Conservation (phyloP, 2,329 filamentous ascomycete species). For the Alternaria rosae region DNA sequence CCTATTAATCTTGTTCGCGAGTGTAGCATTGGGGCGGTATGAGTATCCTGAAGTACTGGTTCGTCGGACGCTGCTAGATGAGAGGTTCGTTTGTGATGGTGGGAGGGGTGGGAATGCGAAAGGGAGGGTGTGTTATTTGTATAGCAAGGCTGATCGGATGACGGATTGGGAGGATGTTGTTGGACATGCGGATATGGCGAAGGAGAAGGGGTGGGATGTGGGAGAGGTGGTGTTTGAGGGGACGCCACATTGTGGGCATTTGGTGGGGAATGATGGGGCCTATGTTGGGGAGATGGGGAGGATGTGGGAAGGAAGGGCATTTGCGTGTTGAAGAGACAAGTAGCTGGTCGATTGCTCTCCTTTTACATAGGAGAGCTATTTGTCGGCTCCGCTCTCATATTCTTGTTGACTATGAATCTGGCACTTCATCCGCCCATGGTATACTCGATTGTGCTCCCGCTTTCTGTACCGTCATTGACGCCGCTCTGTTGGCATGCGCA, state of each 20-base stretch:
- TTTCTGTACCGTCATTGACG: slow-evolving; percentile 71
- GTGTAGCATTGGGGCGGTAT: slow-evolving; percentile 3
- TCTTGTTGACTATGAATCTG: slow-evolving; percentile 19
- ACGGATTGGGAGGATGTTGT: slow-evolving; percentile 62
- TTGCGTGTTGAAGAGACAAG: neutral
- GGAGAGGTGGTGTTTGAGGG: slow-evolving; percentile 61
- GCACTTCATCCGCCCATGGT: slow-evolving; percentile 67
- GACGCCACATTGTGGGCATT: slow-evolving; percentile 66
- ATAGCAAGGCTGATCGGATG: slow-evolving; percentile 62
- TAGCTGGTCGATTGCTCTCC: neutral
- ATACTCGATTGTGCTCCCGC: slow-evolving; percentile 72
- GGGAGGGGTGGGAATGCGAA: neutral
- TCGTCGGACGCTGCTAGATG: slow-evolving; percentile 9
- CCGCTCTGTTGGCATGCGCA: slow-evolving; percentile 66
- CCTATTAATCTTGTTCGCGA: neutral
- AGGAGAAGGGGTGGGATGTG: slow-evolving; percentile 56
- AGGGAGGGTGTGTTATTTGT: slow-evolving; percentile 64
- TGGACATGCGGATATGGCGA: slow-evolving; percentile 56
- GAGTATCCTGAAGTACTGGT: slow-evolving; percentile 12
- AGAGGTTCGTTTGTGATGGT: slow-evolving; percentile 3
- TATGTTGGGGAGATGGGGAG: slow-evolving; percentile 57
- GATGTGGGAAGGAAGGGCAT: slow-evolving; percentile 6
- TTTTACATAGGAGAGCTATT: too few relatives aligned
- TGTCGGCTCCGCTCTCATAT: neutral
- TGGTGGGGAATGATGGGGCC: slow-evolving; percentile 60